phyloP scores from a whole-genome alignment of 1,284 basidiomycete species.

The Irpex sp. region DNA sequence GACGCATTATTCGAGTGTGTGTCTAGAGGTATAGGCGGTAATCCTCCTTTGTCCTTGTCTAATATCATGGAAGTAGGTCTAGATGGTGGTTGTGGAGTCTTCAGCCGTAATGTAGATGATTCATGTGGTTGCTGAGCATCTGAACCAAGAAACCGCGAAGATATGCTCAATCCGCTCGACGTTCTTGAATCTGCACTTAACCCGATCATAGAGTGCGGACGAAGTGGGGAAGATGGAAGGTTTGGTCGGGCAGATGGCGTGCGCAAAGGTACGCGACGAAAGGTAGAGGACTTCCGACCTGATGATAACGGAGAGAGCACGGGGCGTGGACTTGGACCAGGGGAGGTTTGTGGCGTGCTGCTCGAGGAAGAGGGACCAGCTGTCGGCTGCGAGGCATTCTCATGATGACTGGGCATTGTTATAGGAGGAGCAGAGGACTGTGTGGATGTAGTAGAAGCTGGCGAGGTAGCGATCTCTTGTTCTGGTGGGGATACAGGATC shows the following conservation, averaged over 20 bases:
- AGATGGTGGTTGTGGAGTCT: constrained; percentile 17
- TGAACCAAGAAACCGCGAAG: constrained; percentile 20
- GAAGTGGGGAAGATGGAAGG: constrained; percentile 39
- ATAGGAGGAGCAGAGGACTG: constrained; percentile 8
- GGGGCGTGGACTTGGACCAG: constrained; percentile 17
- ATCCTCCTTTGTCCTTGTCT: constrained; percentile 15
- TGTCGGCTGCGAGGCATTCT: not conserved
- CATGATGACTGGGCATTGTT: constrained; percentile 14
- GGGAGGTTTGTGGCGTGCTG: constrained; percentile 10
- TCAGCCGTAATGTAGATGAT: not conserved
- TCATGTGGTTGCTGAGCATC: not conserved
- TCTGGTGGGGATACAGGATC: constrained; percentile 2
- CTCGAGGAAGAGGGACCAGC: constrained; percentile 14
- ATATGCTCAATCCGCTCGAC: constrained; percentile 12
- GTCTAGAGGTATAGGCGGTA: constrained; percentile 21
- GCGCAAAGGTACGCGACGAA: constrained; percentile 53
- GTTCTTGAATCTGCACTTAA: constrained; percentile 14
- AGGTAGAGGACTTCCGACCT: constrained; percentile 49
- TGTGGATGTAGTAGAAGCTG: constrained; percentile 2
- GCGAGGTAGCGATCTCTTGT: not conserved
- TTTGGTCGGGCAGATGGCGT: constrained; percentile 30
- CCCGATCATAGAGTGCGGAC: constrained; percentile 26
- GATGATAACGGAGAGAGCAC: constrained; percentile 14
- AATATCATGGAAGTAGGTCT: constrained; percentile 19
- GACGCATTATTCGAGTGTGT: not conserved